Evolutionary conservation across 2,329 filamentous ascomycete species (phyloP).

Genomic region (Penicillium hordei): DNA sequence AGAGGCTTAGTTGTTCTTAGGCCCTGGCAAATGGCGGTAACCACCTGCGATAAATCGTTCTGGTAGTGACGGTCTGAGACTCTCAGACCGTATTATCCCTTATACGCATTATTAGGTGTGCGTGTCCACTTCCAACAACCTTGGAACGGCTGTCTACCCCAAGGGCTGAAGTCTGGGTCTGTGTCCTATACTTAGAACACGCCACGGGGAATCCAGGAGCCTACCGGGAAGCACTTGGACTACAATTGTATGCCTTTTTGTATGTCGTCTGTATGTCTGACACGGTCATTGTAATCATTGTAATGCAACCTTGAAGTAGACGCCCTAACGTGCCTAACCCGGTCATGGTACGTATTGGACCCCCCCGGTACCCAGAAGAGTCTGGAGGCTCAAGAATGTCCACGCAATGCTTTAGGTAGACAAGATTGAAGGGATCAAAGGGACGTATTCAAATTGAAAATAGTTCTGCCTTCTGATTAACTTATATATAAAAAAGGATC

Average conservation of each 20-base stretch:
- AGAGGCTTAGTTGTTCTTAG: not conserved
- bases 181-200: conserved; percentile 13
- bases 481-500: not conserved
- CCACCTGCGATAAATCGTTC: not conserved
- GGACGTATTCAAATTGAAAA: not conserved
- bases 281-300: not conserved
- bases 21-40: conserved; percentile 16
- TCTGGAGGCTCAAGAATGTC: conserved; percentile 9
- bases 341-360: conserved; percentile 7
- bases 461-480: conserved; percentile 3
- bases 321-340: not conserved
- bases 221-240: not conserved
- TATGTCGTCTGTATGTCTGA: not conserved
- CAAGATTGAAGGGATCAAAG: not conserved
- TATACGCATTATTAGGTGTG: not conserved
- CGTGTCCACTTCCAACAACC: not conserved
- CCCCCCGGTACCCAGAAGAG: conserved; percentile 4
- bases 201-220: conserved; percentile 6
- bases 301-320: conserved; percentile 1
- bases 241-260: not conserved
- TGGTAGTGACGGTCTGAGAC: not conserved
- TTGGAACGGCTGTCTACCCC: conserved; percentile 2
- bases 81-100: not conserved
- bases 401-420: conserved; percentile 12
- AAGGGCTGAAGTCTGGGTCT: conserved; percentile 6